These are phyloP conservation scores for Talaromyces proteolyticus DNA, from an alignment of 495 filamentous ascomycete species.

Conservation along the genomic window DNA sequence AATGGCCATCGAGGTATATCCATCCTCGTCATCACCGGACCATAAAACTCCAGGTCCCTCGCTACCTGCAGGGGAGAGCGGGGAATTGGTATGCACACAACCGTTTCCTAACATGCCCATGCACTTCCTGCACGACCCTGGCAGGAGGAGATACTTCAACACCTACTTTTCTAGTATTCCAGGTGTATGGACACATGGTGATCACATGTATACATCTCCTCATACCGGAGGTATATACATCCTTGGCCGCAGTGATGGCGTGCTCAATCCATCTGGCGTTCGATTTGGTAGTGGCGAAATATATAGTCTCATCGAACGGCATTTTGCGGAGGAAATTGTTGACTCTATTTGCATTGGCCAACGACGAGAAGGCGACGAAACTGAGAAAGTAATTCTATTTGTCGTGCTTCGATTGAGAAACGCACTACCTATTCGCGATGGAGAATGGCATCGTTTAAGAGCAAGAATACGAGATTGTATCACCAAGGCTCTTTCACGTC, in stretches of 20 bases:
- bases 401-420: conserved; percentile 73
- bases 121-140: conserved; percentile 60
- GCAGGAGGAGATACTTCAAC: conserved; percentile 51
- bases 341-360: conserved; percentile 76
- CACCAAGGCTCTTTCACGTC: background rate
- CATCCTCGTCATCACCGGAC: conserved; percentile 46
- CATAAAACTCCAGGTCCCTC: conserved; percentile 44
- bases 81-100: conserved; percentile 63
- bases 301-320: conserved; percentile 63
- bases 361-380: conserved; percentile 47
- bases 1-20: conserved; percentile 60
- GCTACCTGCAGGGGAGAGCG: conserved; percentile 55
- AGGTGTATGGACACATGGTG: conserved; percentile 75
- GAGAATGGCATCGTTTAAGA: background rate
- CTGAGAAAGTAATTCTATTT: conserved; percentile 69
- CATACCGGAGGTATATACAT: conserved; percentile 59
- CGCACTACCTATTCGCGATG: conserved; percentile 12
- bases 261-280: conserved; percentile 73
- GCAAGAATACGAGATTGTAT: background rate
- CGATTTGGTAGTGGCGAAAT: conserved; percentile 75
- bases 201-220: conserved; percentile 67
- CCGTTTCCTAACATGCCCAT: conserved; percentile 75
- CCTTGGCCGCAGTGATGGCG: conserved; percentile 69
- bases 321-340: conserved; percentile 52
- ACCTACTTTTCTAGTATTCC: conserved; percentile 59